Percentiles rank a stretch among this genome's conserved stretches.
Conservation (phyloP, 1,284 basidiomycete species). For the Malassezia japonica region DNA sequence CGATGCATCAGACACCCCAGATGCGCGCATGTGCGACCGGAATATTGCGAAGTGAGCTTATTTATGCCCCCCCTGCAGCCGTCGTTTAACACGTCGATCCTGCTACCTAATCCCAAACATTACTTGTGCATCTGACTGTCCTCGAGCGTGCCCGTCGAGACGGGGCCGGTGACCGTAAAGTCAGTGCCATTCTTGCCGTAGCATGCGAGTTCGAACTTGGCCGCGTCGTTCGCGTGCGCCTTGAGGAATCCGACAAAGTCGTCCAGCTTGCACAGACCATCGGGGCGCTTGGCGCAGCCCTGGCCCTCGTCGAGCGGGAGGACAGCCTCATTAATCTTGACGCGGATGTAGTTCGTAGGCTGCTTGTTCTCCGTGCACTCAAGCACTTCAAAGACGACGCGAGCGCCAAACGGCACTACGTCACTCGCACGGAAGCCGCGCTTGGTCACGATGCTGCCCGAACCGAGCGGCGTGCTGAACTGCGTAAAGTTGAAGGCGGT, state of each 20-base stretch:
- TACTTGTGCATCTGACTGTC: not conserved
- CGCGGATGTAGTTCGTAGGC: conserved; percentile 57
- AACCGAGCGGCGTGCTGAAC: conserved; percentile 22
- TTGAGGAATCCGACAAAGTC: conserved; percentile 57
- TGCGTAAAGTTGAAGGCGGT: conserved; percentile 38
- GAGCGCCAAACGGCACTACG: conserved; percentile 30
- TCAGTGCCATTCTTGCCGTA: conserved; percentile 35
- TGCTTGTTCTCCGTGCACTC: conserved; percentile 15
- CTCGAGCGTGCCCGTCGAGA: conserved; percentile 8
- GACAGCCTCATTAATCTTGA: conserved; percentile 62
- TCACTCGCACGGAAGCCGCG: conserved; percentile 27
- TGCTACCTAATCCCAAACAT: no score
- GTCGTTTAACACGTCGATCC: no score
- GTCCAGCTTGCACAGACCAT: conserved; percentile 70
- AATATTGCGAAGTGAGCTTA: no score
- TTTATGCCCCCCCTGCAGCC: no score
- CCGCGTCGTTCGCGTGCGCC: conserved; percentile 23
- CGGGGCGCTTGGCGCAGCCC: conserved; percentile 55
- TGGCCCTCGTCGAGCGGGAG: conserved; percentile 64
- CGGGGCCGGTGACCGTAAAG: conserved; percentile 16
- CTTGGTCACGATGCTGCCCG: conserved; percentile 18
- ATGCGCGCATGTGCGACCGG: no score
- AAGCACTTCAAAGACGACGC: conserved; percentile 28
- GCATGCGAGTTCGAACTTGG: conserved; percentile 39
- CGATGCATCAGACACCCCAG: no score